These are phyloP conservation scores for Suillus lakei DNA, from an alignment of 768 basidiomycete genomes.

Conservation along the genomic window DNA sequence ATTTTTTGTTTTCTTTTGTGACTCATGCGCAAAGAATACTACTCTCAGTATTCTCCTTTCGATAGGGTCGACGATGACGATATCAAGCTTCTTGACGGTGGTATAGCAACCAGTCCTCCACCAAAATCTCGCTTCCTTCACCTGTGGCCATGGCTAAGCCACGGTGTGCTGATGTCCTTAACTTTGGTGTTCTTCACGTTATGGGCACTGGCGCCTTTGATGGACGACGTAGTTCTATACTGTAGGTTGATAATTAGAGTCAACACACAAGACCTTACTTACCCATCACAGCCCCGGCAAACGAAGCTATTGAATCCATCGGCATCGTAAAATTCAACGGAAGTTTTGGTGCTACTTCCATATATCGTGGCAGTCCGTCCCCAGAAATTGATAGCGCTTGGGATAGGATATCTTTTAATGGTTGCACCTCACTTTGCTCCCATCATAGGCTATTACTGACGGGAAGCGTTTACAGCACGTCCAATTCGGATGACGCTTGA, in stretches of 20 bases:
- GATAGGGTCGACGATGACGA: background rate
- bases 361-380: constrained; percentile 11
- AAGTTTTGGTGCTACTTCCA: background rate
- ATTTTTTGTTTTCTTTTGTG: background rate
- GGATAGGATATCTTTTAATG: background rate
- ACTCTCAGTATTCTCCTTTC: background rate
- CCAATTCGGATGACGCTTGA: too few relatives aligned
- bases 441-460: too few relatives aligned
- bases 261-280: background rate
- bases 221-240: background rate
- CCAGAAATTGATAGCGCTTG: constrained; percentile 15
- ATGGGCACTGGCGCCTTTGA: constrained; percentile 8
- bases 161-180: constrained; percentile 1
- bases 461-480: too few relatives aligned
- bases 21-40: background rate
- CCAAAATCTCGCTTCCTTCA: background rate
- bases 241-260: background rate
- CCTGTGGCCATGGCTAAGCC: constrained; percentile 10
- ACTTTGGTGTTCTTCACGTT: constrained; percentile 9
- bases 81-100: background rate
- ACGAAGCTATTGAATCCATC: constrained; percentile 10
- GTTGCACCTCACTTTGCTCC: background rate
- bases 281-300: constrained; percentile 13
- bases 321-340: constrained; percentile 12
- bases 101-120: background rate